A percentile compares a stretch with the other conserved stretches of the same genome.
Conservation (phyloP, 176 grass and related monocot species). For the Cenchrus americanus region DNA sequence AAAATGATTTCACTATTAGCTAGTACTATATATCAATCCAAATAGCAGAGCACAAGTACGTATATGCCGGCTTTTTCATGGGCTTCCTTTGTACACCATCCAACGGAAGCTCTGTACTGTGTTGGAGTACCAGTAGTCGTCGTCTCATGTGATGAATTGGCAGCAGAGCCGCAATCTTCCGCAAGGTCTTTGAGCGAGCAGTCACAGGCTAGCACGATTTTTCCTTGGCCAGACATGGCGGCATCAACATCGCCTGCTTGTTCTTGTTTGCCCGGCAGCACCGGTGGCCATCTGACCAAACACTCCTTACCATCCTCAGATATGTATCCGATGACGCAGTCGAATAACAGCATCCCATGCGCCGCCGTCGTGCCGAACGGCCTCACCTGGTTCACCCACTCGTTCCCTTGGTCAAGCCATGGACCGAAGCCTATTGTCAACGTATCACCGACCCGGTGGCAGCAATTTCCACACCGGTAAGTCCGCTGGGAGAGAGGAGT, state of each 20-base stretch:
- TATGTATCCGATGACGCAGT: neutral
- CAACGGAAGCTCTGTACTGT: no score
- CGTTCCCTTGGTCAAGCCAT: neutral
- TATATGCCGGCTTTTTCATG: no score
- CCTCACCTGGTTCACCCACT: neutral
- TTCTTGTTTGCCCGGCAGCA: neutral
- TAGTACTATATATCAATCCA: no score
- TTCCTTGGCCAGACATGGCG: neutral
- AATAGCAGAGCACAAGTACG: no score
- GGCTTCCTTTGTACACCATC: no score
- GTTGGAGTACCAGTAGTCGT: no score
- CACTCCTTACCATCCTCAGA: slow-evolving; percentile 9
- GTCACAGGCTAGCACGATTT: neutral
- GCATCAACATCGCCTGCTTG: neutral
- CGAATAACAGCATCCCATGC: neutral
- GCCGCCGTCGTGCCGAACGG: neutral
- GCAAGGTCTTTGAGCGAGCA: neutral
- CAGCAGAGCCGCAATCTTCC: no score
- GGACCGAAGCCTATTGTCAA: neutral
- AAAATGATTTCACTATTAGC: no score
- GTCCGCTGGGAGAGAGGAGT: neutral
- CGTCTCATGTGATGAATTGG: no score
- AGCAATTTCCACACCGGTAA: no score
- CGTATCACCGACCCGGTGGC: slow-evolving; percentile 16
- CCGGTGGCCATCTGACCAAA: neutral